Evolutionary conservation across 2,329 filamentous ascomycete species (phyloP), one percentile per base, ranked within the genome.

Genomic region (Canariomyces notabilis): DNA sequence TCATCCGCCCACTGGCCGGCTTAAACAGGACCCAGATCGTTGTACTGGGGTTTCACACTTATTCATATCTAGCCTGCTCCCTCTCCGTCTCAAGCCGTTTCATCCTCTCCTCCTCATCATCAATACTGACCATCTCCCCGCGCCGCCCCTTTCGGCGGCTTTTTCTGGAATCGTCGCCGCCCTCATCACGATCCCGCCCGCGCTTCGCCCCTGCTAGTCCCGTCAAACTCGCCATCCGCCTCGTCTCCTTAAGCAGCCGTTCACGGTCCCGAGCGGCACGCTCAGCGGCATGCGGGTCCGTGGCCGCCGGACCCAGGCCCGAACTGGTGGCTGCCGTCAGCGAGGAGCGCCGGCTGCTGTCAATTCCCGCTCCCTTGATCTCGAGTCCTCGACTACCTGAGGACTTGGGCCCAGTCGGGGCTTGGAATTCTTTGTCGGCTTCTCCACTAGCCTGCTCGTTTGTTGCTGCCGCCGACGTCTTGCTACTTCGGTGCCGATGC

Each of bases 231-330:
- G 80, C 73, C 64, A 83, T 78, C 29, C 79, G 75, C 64, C 87
- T 80, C 32, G 80, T 79, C 64, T 88, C 84, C 58, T 82, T 83
- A 11, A 83, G 69, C 42, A 86, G 69, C 20, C 84, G 73, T 62
- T 85, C 82, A 37, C 82, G 73, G 58, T 84, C 76, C 14, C 81
- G 71, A 11, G 77, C 78, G 60, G 86, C 83, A 18, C 84, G 79
- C 63, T 88, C 84, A 0, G 82, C 69, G 1, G 83, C 83, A 62
- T 87, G 83, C n/a, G 79, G 73, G 53, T 85, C 80, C 37, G 42
- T 46, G 33, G 39, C 52, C 20, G 41, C 54, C 58, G 45, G 57
- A 35, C 41, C 51, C 55, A 40, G 41, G 43, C 53, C 40, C 5
- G 64, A 5, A n/a, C 6, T 18, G n/a, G 3, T n/a, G 49, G 21